Evolutionary conservation across 1,284 basidiomycete genomes (phyloP), one percentile per base, ranked within the genome.

Genomic region (Vanrija pseudolonga): DNA sequence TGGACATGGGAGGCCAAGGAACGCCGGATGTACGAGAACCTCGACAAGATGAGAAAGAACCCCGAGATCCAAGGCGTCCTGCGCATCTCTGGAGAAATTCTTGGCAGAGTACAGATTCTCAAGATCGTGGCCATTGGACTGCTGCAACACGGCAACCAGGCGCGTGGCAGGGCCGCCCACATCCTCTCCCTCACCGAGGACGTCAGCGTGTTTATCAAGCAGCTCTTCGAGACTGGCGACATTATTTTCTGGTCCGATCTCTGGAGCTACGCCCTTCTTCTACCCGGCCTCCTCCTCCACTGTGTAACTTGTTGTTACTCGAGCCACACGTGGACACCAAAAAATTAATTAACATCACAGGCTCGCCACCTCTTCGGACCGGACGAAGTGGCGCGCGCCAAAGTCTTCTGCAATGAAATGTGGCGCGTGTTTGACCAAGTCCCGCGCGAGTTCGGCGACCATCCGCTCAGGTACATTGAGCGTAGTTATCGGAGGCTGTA

Each of bases 211-310:
- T 23, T 48, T 6, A 48, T 60, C 17, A 28, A 41, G 14, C 48
- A 42, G 5, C 17, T 52, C 3, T 47, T 45, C 7, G 37, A 15
- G 2, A 32, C 22, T 5, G 44, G 45, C 0, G 54, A 56, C 1
- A 11, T 56, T 14, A 4, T 60, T 9, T 56, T 45, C 26, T 54
- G 51, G 42, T 51, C 42, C 15, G 58, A 60, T 39, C 45, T 60
- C 9, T 14, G 36, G 36, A 26, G 45, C 44, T 22, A 28, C 17
- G 28, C 45, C 1, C 39, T 60, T 4, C 37, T 43, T 0, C 28
- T 50, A 7, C 48, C 54, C 2, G 58, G 51, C 3, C 23, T 56
- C n/a, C 23, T 48, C 4, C 48, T 60, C 12, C 38, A 53, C 36
- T 48, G 32, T 4, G 58, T 56, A 26, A 26, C n/a, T n/a, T n/a